Evolutionary conservation across 2,329 filamentous ascomycete genomes (phyloP).

Genomic region (Akanthomyces lecanii): DNA sequence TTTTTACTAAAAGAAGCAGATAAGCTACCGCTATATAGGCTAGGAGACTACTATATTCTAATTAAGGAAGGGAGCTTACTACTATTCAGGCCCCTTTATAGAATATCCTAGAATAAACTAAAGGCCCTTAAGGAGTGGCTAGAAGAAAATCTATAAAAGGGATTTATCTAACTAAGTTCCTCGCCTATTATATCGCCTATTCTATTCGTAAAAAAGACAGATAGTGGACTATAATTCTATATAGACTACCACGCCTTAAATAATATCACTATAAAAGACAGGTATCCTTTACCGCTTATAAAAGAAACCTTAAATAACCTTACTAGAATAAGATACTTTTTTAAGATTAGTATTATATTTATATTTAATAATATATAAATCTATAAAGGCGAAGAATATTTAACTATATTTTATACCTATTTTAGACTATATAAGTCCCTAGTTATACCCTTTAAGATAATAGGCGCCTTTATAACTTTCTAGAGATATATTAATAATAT

Average conservation of each 20-base stretch:
- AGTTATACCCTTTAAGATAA: too few species aligned
- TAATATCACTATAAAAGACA: constrained; percentile 14
- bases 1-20: neutral
- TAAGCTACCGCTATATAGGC: neutral
- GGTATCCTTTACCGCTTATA: too few species aligned
- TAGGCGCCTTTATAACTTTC: too few species aligned
- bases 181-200: neutral
- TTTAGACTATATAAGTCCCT: too few species aligned
- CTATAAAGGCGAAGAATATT: too few species aligned
- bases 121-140: neutral
- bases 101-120: too few species aligned
- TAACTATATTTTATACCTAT: too few species aligned
- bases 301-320: too few species aligned
- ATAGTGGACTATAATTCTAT: neutral
- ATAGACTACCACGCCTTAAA: neutral
- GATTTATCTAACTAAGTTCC: neutral
- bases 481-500: too few species aligned
- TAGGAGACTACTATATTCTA: neutral
- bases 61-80: neutral
- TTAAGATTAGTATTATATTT: too few species aligned
- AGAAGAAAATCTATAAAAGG: neutral
- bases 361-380: too few species aligned
- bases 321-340: too few species aligned
- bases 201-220: neutral
- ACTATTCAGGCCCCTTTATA: neutral